Conservation (phyloP, 257 asterid genomes). For the Gentiana macrophylla region DNA sequence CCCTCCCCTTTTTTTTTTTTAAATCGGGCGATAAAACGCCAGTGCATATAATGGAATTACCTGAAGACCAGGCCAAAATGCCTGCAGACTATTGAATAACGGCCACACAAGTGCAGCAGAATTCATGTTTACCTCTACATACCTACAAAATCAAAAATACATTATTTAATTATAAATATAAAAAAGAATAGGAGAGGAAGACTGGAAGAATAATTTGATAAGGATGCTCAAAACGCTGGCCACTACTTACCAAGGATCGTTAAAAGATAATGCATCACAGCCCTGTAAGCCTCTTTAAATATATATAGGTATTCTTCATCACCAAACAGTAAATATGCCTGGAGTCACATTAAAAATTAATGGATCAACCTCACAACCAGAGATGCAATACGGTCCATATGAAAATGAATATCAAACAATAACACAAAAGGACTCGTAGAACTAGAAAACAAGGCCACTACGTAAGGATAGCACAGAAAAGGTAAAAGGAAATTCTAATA, state of each 20-base stretch:
- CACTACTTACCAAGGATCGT: constrained; percentile 77
- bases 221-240: constrained; percentile 4
- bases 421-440: not conserved
- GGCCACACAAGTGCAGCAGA: constrained; percentile 99
- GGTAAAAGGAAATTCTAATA: no score
- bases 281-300: constrained; percentile 93
- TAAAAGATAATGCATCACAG: constrained; percentile 83
- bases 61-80: constrained; percentile 99
- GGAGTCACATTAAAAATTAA: constrained; percentile 11
- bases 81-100: constrained; percentile 90
- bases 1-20: not conserved
- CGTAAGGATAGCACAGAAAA: no score
- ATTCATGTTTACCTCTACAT: constrained; percentile 97
- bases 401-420: not conserved
- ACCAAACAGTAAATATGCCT: constrained; percentile 92
- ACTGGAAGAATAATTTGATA: constrained; percentile 1
- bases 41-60: constrained; percentile 23
- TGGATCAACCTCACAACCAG: not conserved
- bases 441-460: no score
- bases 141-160: constrained; percentile 36
- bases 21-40: not conserved
- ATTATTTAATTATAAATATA: not conserved
- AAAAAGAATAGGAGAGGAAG: not conserved
- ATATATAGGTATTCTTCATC: constrained; percentile 94
- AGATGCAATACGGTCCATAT: not conserved